Evolutionary conservation across 2,329 filamentous ascomycete species (phyloP), one percentile per base, ranked within the genome.

Genomic region (Parastagonospora avenae): DNA sequence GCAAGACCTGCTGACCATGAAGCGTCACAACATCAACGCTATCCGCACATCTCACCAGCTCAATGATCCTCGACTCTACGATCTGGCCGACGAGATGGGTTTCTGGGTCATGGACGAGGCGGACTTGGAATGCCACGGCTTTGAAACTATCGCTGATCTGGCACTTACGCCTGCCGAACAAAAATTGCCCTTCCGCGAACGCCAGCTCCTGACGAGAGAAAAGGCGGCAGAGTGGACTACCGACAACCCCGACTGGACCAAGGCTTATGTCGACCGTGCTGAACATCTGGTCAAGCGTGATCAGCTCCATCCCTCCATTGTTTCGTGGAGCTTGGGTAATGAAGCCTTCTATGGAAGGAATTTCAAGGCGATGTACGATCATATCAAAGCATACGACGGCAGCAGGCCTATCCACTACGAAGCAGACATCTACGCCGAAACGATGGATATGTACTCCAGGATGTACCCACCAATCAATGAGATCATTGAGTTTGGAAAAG

Each of bases 291-390:
- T 91, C 0, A 80, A 85, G 60, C 79, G 88, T 12, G 87, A 90
- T 68, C 89, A 89, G 72, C 87, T 90, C 50, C 85, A 90, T 57
- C 71, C 88, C 0, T 86, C 80, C n/a, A 78, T 91, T 42, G 84
- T 91, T 42, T 82, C 90, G 36, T 91, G 88, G 88, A 87, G 84
- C 40, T 76, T 91, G 0, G 88, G 88, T 0, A 91, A 91, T 61
- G 88, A 91, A 65, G 82, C 87, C 0, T 90, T 89, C 64, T 90
- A 88, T 61, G 88, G 88, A 0, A 74, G 77, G 8, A 90, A 91
- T 63, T 85, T 88, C 62, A 78, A 77, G 39, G 83, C 82, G 30
- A 91, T 91, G 88, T 85, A 86, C 59, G 74, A 85, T 3, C 86
- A 82, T 65, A 79, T 81, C 42, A 86, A 84, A 53, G 51, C 72